phyloP scores from a whole-genome alignment of 805 yeast genomes.

The Lipomyces yamadae region DNA sequence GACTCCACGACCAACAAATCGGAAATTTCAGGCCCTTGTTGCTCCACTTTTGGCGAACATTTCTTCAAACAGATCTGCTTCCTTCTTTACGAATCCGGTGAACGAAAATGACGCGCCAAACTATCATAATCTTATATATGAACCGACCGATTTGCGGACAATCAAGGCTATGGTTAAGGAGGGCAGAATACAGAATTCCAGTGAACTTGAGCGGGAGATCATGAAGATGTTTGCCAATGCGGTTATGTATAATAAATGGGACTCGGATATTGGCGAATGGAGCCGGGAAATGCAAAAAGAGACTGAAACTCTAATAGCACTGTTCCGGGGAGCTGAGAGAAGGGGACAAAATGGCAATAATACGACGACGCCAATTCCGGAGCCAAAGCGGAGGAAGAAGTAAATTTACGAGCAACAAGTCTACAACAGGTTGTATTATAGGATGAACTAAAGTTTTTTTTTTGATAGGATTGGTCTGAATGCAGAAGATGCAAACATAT shows the following conservation, averaged over 20 bases:
- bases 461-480: no score
- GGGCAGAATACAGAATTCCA: slow-evolving; percentile 55
- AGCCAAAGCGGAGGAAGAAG: slow-evolving; percentile 31
- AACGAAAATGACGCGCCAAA: slow-evolving; percentile 69
- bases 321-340: slow-evolving; percentile 60
- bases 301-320: slow-evolving; percentile 53
- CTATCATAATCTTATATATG: slow-evolving; percentile 62
- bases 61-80: slow-evolving; percentile 71
- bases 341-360: slow-evolving; percentile 21
- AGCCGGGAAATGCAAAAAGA: slow-evolving; percentile 74
- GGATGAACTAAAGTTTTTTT: not conserved
- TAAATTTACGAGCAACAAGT: not conserved
- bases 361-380: slow-evolving; percentile 13
- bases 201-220: slow-evolving; percentile 67
- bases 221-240: slow-evolving; percentile 83
- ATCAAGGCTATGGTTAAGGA: slow-evolving; percentile 63
- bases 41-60: slow-evolving; percentile 66
- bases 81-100: slow-evolving; percentile 75
- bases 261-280: slow-evolving; percentile 64
- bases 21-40: slow-evolving; percentile 63
- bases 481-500: not conserved
- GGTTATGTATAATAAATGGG: slow-evolving; percentile 75
- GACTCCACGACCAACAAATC: slow-evolving; percentile 48
- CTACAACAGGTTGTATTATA: not conserved
- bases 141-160: slow-evolving; percentile 71